Evolutionary conservation across 208 protist species (phyloP), one percentile per base, ranked within the genome.

Genomic region (Porcisia hertigi): DNA sequence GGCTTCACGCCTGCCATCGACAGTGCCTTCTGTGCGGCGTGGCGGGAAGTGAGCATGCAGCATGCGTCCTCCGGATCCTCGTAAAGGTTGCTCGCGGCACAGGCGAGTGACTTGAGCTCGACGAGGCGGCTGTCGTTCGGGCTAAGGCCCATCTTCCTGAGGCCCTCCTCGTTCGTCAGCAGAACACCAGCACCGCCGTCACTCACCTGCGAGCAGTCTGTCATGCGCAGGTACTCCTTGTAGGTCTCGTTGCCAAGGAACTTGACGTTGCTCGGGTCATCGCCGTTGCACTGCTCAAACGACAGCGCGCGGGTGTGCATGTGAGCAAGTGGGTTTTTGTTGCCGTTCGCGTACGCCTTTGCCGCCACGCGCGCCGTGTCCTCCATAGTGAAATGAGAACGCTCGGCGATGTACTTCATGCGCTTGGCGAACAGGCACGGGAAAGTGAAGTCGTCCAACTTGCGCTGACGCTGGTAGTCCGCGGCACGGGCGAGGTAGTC

Each of bases 391-490:
- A 94, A 94, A 78, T 96, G 88, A 49, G 85, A 79, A 60, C 83
- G 82, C 79, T 89, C 88, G 59, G 76, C 74, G 75, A 94, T 94
- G 62, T 79, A 85, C 82, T 94, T 94, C 90, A 95, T 95, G 71
- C 92, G 88, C 76, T 87, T 89, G 18, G 92, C 94, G 58, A 97
- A 98, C 34, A 97, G 75, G 67, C 94, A 97, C n/a, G 95, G 95
- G 76, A 97, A 98, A 4, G 92, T 97, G 80, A 98, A 98, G 80
- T 97, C 95, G 77, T 98, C 95, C 36, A 98, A 47, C 34, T 73
- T 25, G 60, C 95, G 91, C 88, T 98, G 95, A 1, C 90, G 86
- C 43, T 75, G 71, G 84, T 97, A 98, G 86, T 98, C 76, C 1
- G 94, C 82, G 23, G 95, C 94, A 25, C 92, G 88, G n/a, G 95